Conservation (phyloP, 2,329 filamentous ascomycete genomes). For the Paecilomyces formosus region DNA sequence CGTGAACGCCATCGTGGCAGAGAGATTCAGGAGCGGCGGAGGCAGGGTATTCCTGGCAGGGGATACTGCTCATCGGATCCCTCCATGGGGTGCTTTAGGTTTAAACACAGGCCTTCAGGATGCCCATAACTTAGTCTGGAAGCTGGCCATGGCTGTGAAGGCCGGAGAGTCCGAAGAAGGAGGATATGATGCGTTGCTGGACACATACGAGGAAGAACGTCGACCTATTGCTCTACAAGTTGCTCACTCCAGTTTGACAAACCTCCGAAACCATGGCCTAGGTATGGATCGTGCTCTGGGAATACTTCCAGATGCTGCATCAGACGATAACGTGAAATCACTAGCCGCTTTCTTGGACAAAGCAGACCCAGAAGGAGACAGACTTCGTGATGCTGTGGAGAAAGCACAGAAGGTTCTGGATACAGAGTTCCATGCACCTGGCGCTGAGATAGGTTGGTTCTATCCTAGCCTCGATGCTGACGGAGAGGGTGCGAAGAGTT, state of each 20-base stretch:
- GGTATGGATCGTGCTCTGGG: conserved; percentile 26
- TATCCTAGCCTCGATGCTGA: conserved; percentile 18
- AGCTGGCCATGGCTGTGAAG: conserved; percentile 21
- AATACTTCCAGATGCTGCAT: conserved; percentile 12
- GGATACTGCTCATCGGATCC: conserved; percentile 30
- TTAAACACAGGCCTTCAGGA: conserved; percentile 33
- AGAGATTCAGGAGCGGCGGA: conserved; percentile 15
- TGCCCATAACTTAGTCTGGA: conserved; percentile 32
- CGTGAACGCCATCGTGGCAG: conserved; percentile 19
- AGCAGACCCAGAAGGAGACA: conserved; percentile 8
- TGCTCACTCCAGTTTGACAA: conserved; percentile 17
- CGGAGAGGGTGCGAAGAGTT: conserved; percentile 9
- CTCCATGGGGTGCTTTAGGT: conserved; percentile 29
- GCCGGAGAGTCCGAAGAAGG: conserved; percentile 1
- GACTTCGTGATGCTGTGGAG: conserved; percentile 15
- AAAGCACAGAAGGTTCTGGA: conserved; percentile 19
- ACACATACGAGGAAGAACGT: conserved; percentile 28
- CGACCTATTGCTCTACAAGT: conserved; percentile 24
- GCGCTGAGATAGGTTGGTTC: conserved; percentile 28
- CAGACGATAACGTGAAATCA: conserved; percentile 14
- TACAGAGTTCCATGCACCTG: conserved; percentile 25
- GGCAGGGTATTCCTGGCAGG: conserved; percentile 28
- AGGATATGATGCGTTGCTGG: conserved; percentile 15
- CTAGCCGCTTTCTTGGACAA: conserved; percentile 18
- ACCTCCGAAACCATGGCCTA: conserved; percentile 18